Conservation (phyloP, 2,329 filamentous ascomycete species). For the Xylaria digitata region DNA sequence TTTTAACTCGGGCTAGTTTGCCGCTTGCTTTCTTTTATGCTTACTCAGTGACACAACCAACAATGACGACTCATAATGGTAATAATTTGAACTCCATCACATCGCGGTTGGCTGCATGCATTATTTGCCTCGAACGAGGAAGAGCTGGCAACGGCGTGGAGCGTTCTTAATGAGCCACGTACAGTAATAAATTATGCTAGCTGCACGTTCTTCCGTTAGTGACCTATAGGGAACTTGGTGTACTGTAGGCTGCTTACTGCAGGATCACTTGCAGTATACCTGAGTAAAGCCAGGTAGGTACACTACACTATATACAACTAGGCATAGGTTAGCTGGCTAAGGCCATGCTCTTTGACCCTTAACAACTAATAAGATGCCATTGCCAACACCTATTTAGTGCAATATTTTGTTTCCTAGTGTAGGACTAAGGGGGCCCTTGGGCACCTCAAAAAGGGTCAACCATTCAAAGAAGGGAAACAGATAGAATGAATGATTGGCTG, state of each 20-base stretch:
- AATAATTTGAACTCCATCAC: slow-evolving; percentile 20
- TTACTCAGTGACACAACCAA: slow-evolving; percentile 14
- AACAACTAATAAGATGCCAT: too few species aligned
- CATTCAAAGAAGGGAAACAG: not conserved
- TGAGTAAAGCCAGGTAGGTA: not conserved
- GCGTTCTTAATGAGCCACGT: slow-evolving; percentile 35
- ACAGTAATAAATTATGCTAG: slow-evolving; percentile 32
- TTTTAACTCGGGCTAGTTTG: too few species aligned
- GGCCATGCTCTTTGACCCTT: too few species aligned
- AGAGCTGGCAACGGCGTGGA: slow-evolving; percentile 33
- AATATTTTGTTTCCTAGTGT: not conserved
- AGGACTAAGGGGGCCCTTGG: too few species aligned
- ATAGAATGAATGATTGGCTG: slow-evolving; percentile 21
- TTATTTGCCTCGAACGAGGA: slow-evolving; percentile 10
- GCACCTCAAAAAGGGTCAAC: not conserved
- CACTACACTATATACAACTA: not conserved
- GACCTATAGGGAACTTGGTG: slow-evolving; percentile 21
- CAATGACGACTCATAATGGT: not conserved
- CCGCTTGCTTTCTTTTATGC: slow-evolving; percentile 3
- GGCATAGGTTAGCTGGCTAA: too few species aligned
- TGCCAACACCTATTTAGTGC: too few species aligned
- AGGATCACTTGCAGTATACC: slow-evolving; percentile 31
- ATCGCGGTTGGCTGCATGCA: slow-evolving; percentile 19
- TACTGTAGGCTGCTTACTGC: slow-evolving; percentile 11
- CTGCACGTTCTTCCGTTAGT: slow-evolving; percentile 14